Conservation (phyloP, 179 eudicot genomes). For the Beta corolliflora region DNA sequence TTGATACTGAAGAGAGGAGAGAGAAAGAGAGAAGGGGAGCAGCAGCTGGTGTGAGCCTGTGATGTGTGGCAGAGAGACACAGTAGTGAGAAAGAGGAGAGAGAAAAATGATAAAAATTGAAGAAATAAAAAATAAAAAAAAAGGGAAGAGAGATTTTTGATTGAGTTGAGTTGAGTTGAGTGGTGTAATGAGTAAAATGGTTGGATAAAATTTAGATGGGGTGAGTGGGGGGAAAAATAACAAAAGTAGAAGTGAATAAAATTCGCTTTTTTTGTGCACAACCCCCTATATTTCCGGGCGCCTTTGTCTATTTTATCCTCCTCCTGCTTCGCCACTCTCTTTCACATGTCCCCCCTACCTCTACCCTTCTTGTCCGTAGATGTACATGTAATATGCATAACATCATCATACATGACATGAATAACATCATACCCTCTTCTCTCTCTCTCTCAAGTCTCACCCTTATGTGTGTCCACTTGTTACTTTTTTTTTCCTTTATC, state of each 20-base stretch:
- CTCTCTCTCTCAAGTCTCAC: background rate
- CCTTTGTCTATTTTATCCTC: conserved; percentile 59
- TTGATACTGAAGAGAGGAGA: conserved; percentile 11
- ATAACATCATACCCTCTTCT: background rate
- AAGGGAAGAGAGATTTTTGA: conserved; percentile 6
- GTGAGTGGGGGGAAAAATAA: background rate
- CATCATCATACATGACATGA: background rate
- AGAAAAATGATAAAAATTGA: background rate
- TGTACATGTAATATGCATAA: background rate
- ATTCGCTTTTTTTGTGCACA: conserved; percentile 35
- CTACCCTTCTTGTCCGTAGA: background rate
- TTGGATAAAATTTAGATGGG: conserved; percentile 4
- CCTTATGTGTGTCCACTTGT: conserved; percentile 3
- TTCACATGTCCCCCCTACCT: conserved; percentile 44
- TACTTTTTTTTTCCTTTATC: background rate
- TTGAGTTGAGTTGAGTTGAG: background rate
- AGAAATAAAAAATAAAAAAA: no score
- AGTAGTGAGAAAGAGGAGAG: conserved; percentile 16
- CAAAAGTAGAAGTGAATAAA: conserved; percentile 24
- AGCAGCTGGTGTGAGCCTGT: conserved; percentile 35
- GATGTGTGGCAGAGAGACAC: conserved; percentile 48
- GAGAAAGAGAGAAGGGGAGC: conserved; percentile 32
- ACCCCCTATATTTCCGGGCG: conserved; percentile 94
- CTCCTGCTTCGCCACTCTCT: conserved; percentile 26
- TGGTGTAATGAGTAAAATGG: background rate